Evolutionary conservation across 2,329 filamentous ascomycete genomes (phyloP), one percentile per base, ranked within the genome.

Genomic region (Sporothrix pseudoabietina): DNA sequence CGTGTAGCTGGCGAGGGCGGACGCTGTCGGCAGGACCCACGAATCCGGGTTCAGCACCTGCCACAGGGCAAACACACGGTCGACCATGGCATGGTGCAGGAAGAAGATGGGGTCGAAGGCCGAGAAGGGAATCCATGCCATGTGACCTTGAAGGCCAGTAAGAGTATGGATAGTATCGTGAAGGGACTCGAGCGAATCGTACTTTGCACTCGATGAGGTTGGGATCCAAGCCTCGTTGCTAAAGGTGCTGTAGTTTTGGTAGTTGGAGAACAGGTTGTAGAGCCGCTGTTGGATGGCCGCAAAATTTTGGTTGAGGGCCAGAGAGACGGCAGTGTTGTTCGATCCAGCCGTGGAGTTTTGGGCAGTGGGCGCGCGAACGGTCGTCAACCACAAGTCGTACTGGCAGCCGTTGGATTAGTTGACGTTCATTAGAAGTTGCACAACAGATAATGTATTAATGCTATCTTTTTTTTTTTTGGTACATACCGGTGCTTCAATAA

Each of bases 41-140:
- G 87, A 87, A 26, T 88, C 83, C 0, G 91, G 91, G 76, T 96
- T 87, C 16, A 96, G 80, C 0, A 86, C 84, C 82, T 96, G 92
- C 92, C 92, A 96, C 75, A 97, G 87, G 44, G 92, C 88, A 75
- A 94, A 88, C 39, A 92, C 81, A 2, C 93, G 88, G 78, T 97
- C 93, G 8, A 94, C 87, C 80, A 92, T 94, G 75, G 85, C 83
- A 77, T 95, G 93, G 78, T 95, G 92, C 9, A 95, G 82, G 81
- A 91, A 92, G 82, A 91, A 92, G 81, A 95, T 83, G 0, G 93
- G 93, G 78, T 97, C 93, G 79, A 93, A 97, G 0, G 91, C 88
- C 1, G 92, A 92, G 77, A 91, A 91, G 22, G 89, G 88, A 44
- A 90, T 88, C 80, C 88, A 91, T 57, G 87, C 88, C 88, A 92